Percentiles rank a stretch among this genome's conserved stretches.
Evolutionary conservation across 1,139 yeast species (phyloP).

Genomic region (Debaryomycetaceae sp.): DNA sequence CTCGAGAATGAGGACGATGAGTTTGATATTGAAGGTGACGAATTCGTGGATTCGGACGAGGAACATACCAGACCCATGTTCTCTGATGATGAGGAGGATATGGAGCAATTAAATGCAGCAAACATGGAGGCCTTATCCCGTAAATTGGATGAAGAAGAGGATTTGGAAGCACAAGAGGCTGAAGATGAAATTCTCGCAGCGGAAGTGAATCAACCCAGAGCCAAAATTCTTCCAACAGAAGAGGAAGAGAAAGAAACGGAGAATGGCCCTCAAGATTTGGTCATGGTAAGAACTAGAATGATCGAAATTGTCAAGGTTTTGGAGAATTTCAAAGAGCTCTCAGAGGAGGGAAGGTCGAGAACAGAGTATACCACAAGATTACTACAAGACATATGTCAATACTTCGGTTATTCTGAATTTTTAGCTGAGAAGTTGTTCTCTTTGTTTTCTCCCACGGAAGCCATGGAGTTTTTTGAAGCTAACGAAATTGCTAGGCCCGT

Average conservation of each 20-base stretch:
- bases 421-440: constrained; percentile 91
- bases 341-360: constrained; percentile 85
- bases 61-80: constrained; percentile 70
- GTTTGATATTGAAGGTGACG: constrained; percentile 53
- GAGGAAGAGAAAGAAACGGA: constrained; percentile 52
- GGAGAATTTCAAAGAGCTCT: constrained; percentile 80
- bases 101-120: constrained; percentile 73
- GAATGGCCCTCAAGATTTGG: constrained; percentile 66
- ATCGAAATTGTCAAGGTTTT: constrained; percentile 93
- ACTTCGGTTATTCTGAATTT: constrained; percentile 94
- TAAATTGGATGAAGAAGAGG: constrained; percentile 68
- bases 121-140: constrained; percentile 81
- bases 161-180: constrained; percentile 72
- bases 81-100: constrained; percentile 60
- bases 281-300: constrained; percentile 87
- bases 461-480: constrained; percentile 97
- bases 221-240: constrained; percentile 60
- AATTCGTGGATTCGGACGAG: constrained; percentile 53
- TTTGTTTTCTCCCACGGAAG: constrained; percentile 90
- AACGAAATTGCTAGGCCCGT: constrained; percentile 96
- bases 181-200: constrained; percentile 68
- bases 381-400: constrained; percentile 80
- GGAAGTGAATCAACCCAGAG: constrained; percentile 64
- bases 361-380: constrained; percentile 75
- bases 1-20: constrained; percentile 47